A percentile compares a stretch with the other conserved stretches of the same genome.
phyloP scores from a whole-genome alignment of 257 asterid genomes.

The Solanum lycopersicoides region DNA sequence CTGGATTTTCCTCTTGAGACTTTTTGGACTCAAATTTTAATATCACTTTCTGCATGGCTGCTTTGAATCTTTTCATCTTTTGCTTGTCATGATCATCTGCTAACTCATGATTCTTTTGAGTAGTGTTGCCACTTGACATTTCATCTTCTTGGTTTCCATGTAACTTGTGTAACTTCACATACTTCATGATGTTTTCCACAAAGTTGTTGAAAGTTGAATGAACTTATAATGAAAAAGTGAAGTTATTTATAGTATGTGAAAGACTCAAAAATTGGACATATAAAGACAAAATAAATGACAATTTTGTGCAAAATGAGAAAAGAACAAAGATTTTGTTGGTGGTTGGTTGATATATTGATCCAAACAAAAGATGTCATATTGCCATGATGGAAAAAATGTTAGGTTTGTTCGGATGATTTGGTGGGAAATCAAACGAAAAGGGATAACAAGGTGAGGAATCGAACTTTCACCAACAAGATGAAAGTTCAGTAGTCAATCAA shows the following conservation, averaged over 20 bases:
- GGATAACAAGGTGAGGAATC: no score
- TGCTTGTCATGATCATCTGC: neutral
- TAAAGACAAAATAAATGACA: constrained; percentile 11
- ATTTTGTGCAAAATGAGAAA: neutral
- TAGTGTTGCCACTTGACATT: neutral
- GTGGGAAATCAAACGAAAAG: neutral
- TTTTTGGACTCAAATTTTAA: constrained; percentile 1
- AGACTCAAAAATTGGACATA: neutral
- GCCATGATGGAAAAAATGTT: constrained; percentile 18
- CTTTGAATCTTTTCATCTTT: constrained; percentile 27
- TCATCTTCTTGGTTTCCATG: constrained; percentile 17
- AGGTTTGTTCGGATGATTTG: neutral
- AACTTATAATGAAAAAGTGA: neutral
- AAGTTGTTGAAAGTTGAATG: neutral
- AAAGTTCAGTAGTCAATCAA: no score
- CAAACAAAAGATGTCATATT: neutral
- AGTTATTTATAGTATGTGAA: neutral
- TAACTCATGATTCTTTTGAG: neutral
- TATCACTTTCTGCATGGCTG: constrained; percentile 28
- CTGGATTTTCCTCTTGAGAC: neutral
- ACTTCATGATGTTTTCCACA: constrained; percentile 21
- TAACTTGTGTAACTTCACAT: constrained; percentile 30
- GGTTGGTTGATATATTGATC: constrained; percentile 2
- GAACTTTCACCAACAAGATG: neutral
- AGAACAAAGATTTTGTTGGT: neutral